Evolutionary conservation across 2,329 filamentous ascomycete genomes (phyloP).

Genomic region (Lojkania enalia): DNA sequence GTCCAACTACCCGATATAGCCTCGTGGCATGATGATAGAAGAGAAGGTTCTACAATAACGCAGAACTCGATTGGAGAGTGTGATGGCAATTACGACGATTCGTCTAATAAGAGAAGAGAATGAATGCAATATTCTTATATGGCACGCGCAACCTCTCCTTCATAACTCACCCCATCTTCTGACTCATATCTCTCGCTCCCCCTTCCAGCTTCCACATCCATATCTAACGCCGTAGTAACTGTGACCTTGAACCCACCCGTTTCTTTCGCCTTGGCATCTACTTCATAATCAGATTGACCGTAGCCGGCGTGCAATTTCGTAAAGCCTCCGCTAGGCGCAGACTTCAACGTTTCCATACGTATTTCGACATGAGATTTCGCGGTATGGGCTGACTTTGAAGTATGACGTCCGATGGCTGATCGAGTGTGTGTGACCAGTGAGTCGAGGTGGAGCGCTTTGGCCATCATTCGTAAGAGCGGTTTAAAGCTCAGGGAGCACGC

Average conservation of each 20-base stretch:
- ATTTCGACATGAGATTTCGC: constrained; percentile 2
- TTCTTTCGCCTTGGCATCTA: constrained; percentile 4
- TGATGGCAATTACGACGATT: too few species aligned
- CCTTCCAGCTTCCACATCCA: constrained; percentile 9
- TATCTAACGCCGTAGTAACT: constrained; percentile 15
- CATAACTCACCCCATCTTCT: not conserved
- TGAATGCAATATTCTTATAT: not conserved
- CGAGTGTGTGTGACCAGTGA: constrained; percentile 23
- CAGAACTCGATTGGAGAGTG: too few species aligned
- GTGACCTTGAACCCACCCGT: constrained; percentile 4
- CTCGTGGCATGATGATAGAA: too few species aligned
- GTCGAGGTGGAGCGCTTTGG: constrained; percentile 22
- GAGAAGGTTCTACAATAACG: too few species aligned
- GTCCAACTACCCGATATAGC: too few species aligned
- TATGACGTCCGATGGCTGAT: constrained; percentile 9
- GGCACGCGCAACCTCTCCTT: not conserved
- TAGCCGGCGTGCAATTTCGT: constrained; percentile 13
- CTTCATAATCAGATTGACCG: constrained; percentile 5
- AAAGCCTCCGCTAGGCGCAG: constrained; percentile 12
- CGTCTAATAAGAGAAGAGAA: not conserved
- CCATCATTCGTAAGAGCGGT: constrained; percentile 27
- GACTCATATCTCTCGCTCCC: constrained; percentile 1
- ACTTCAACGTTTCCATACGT: constrained; percentile 17
- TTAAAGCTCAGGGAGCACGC: constrained; percentile 30
- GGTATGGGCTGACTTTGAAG: not conserved